Evolutionary conservation across 1,284 basidiomycete genomes (phyloP), one percentile per base, ranked within the genome.

Genomic region (Afroboletus lepidellus): DNA sequence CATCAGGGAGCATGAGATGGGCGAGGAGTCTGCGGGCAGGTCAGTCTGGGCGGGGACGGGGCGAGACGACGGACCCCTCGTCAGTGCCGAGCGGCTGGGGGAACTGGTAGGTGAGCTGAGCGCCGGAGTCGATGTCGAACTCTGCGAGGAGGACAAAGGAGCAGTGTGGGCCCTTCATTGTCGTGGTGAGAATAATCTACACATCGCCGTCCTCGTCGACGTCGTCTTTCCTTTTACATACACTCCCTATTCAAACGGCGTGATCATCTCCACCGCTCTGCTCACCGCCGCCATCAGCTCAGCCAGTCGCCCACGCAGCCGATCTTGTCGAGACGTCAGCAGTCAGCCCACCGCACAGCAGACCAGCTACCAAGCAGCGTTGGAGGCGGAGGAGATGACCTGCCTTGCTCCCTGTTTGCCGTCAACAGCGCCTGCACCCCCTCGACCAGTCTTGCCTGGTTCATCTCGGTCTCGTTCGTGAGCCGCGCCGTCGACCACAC

Each of bases 1-100:
- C 97, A 69, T 99, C 96, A 1, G 96, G 96, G 16, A 99, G 79
- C 96, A 99, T 99, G 57, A 97, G 83, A 73, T 98, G 96, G 2
- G 96, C 97, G 4, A 99, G 79, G 23, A 94, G 82, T 58, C 94
- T 97, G 61, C 39, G n/a, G 50, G 16, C 1, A 15, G 41, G 30
- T 60, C 34, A 62, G 54, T 37, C 25, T 1, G 32, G 18, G 38
- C n/a, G 2, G 2, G 6, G 36, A 6, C 16, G 33, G 15, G 25
- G 8, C n/a, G 6, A 18, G 6, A 16, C 25, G 12, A 69, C 85
- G 60, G 54, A 95, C 94, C 91, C 89, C 72, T 95, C 92, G 76
- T 96, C 90, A 46, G 90, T 86, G 5, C 94, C 94, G 29, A 94
- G 79, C 21, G 92, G 92, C 63, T 92, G 90, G 8, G 94, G 94